These are phyloP conservation scores for Salix caprea DNA, from an alignment of 345 rosid species.

Conservation along the genomic window DNA sequence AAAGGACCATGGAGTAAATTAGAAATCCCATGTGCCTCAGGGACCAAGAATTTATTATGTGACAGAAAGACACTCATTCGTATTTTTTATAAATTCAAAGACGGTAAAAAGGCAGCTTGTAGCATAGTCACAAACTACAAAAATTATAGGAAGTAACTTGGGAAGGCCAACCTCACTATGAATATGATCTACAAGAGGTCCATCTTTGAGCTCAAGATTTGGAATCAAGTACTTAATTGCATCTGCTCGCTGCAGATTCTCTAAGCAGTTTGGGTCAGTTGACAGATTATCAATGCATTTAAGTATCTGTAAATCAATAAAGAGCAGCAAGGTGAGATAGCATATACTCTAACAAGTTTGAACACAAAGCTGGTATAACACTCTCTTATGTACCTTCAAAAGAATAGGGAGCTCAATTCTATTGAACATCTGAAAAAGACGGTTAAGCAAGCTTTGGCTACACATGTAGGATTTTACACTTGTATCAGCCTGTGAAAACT, in stretches of 20 bases:
- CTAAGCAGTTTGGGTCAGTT: conserved; percentile 91
- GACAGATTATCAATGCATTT: conserved; percentile 85
- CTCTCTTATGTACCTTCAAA: conserved; percentile 51
- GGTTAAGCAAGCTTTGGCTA: conserved; percentile 81
- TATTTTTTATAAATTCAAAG: too few species aligned
- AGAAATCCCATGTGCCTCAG: too few species aligned
- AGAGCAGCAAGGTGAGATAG: conserved; percentile 9
- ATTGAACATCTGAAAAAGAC: conserved; percentile 91
- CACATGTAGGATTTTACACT: conserved; percentile 91
- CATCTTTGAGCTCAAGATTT: conserved; percentile 89
- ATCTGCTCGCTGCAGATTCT: conserved; percentile 94
- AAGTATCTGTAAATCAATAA: conserved; percentile 45
- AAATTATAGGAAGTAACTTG: conserved; percentile 6
- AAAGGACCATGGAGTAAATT: too few species aligned
- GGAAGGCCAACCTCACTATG: conserved; percentile 70
- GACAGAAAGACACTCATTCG: too few species aligned
- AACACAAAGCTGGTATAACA: not conserved
- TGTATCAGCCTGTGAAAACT: conserved; percentile 96
- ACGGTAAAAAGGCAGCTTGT: not conserved
- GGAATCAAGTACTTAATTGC: conserved; percentile 92
- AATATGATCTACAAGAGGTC: conserved; percentile 70
- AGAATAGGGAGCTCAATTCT: conserved; percentile 84
- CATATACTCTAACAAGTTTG: not conserved
- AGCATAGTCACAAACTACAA: not conserved
- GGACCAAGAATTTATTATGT: too few species aligned